Percentiles rank a stretch among this genome's conserved stretches.
Conservation (phyloP, 1,139 yeast species). For the Candida smagusa region DNA sequence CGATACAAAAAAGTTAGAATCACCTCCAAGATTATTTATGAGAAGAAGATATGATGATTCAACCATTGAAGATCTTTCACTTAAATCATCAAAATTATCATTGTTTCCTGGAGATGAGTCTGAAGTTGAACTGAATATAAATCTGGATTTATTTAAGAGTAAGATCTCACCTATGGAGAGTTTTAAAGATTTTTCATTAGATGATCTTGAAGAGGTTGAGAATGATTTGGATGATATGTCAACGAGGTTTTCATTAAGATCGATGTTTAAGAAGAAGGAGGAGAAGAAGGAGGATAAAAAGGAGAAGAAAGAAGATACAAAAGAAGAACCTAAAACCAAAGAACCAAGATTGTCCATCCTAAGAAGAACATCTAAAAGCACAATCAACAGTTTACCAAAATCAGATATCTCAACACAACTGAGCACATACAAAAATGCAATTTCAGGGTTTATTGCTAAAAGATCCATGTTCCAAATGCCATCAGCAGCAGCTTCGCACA, state of each 20-base stretch:
- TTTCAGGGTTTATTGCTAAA: conserved; percentile 1
- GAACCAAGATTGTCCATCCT: too few relatives aligned
- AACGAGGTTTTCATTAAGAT: conserved; percentile 1
- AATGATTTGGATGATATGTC: background rate
- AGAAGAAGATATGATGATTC: background rate
- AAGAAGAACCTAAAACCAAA: too few relatives aligned
- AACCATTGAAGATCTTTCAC: conserved; percentile 3
- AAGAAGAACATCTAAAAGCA: background rate
- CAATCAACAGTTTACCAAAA: background rate
- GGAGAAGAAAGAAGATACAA: too few relatives aligned
- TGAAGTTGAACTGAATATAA: conserved; percentile 1
- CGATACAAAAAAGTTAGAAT: background rate
- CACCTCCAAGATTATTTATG: background rate
- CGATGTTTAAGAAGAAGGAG: background rate
- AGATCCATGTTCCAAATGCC: background rate
- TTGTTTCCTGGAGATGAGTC: conserved; percentile 6
- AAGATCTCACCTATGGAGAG: background rate
- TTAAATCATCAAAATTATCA: conserved; percentile 12
- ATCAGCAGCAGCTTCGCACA: conserved; percentile 1
- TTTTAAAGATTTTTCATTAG: background rate
- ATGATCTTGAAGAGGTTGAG: background rate
- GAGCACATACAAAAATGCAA: conserved; percentile 1
- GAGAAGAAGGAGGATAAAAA: too few relatives aligned
- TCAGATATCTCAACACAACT: background rate
- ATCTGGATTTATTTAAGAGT: background rate